phyloP scores from a whole-genome alignment of 2,329 filamentous ascomycete genomes.

The Alternaria dauci region DNA sequence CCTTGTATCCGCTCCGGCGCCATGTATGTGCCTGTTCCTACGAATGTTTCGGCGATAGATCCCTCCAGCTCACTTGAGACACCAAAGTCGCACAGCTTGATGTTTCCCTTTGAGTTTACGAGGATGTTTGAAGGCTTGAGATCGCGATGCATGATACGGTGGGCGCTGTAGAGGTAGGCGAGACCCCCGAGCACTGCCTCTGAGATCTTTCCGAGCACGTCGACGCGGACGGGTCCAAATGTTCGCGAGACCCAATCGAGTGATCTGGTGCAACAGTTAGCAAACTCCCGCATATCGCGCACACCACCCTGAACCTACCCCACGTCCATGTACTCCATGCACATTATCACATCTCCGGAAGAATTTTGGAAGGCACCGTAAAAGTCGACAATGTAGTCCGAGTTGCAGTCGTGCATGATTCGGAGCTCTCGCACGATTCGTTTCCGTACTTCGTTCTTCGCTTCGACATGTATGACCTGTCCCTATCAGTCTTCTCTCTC shows the following conservation, averaged over 20 bases:
- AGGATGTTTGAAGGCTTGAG: slow-evolving; percentile 98
- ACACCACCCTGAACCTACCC: slow-evolving; percentile 70
- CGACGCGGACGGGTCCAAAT: slow-evolving; percentile 93
- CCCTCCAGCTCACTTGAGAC: slow-evolving; percentile 98
- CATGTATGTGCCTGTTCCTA: slow-evolving; percentile 99
- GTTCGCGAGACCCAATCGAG: slow-evolving; percentile 93
- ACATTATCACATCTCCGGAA: slow-evolving; percentile 98
- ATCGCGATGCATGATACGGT: slow-evolving; percentile 98
- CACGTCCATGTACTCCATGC: slow-evolving; percentile 99
- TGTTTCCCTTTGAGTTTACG: slow-evolving; percentile 90
- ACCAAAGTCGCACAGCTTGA: slow-evolving; percentile 98
- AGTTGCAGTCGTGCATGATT: slow-evolving; percentile 98
- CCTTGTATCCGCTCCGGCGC: slow-evolving; percentile 97
- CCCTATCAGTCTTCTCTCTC: slow-evolving; percentile 20
- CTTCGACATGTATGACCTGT: slow-evolving; percentile 96
- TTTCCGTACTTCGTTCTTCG: slow-evolving; percentile 95
- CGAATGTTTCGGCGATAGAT: slow-evolving; percentile 97
- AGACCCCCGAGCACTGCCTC: slow-evolving; percentile 93
- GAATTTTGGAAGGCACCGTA: slow-evolving; percentile 97
- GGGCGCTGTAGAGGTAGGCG: slow-evolving; percentile 92
- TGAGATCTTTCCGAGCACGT: slow-evolving; percentile 96
- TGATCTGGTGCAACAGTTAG: slow-evolving; percentile 65
- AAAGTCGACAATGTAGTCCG: slow-evolving; percentile 95
- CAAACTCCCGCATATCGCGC: not conserved
- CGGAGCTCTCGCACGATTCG: slow-evolving; percentile 96